Percentiles rank a stretch among this genome's conserved stretches.
phyloP scores from a whole-genome alignment of 2,329 filamentous ascomycete genomes.

The Pseudocercospora crystallina region DNA sequence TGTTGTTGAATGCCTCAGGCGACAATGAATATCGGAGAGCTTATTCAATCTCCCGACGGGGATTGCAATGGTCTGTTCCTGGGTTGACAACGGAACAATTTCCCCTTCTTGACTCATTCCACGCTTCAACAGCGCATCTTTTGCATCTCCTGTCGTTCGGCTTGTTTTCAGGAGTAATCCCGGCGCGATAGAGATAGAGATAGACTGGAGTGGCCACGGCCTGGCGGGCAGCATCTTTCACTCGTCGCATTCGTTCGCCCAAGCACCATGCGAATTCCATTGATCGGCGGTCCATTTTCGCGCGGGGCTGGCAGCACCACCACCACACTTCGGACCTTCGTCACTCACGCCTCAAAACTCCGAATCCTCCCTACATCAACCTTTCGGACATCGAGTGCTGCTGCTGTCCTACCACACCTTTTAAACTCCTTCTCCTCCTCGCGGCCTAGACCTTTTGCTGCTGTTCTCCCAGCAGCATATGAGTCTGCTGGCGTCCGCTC shows the following conservation, averaged over 20 bases:
- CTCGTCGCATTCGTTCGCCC: neutral
- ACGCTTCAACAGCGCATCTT: conserved; percentile 1
- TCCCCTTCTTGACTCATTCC: neutral
- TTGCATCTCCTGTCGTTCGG: no score
- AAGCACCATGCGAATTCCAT: conserved; percentile 2
- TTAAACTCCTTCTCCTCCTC: neutral
- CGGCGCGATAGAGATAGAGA: no score
- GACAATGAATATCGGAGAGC: no score
- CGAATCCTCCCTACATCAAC: conserved; percentile 4
- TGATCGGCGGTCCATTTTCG: no score
- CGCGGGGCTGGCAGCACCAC: no score
- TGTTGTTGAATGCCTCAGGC: no score
- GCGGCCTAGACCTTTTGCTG: neutral
- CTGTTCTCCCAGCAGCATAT: neutral
- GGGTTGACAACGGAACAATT: no score
- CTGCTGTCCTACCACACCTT: neutral
- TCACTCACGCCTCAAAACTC: conserved; percentile 2
- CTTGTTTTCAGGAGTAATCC: no score
- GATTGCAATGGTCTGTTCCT: no score
- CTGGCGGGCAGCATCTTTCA: neutral
- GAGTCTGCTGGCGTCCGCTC: conserved; percentile 20
- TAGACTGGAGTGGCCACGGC: no score
- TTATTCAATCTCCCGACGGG: no score
- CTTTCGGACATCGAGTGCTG: neutral
- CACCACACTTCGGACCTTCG: no score